Percentiles rank a stretch among this genome's conserved stretches.
phyloP scores from a whole-genome alignment of 2,329 filamentous ascomycete species.

The Aspergillus brasiliensis region DNA sequence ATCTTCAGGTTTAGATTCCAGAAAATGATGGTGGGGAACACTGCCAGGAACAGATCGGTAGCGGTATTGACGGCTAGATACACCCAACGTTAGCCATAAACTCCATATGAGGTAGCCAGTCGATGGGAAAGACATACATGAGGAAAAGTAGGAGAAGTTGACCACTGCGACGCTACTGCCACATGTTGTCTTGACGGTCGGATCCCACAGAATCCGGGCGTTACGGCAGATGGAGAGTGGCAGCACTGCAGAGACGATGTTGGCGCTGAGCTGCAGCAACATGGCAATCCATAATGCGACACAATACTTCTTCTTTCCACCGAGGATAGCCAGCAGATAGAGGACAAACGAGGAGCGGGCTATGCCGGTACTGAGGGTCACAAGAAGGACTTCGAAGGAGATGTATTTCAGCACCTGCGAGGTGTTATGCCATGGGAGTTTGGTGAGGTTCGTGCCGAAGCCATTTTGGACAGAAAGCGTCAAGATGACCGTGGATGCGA shows the following conservation, averaged over 20 bases:
- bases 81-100: background rate
- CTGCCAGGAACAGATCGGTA: conserved; percentile 31
- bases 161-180: conserved; percentile 25
- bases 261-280: conserved; percentile 28
- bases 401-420: conserved; percentile 29
- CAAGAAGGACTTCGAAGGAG: conserved; percentile 30
- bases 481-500: conserved; percentile 28
- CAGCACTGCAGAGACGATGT: conserved; percentile 29
- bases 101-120: background rate
- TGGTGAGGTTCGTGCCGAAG: conserved; percentile 27
- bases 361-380: conserved; percentile 33
- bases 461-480: conserved; percentile 29
- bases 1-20: conserved; percentile 34
- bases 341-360: conserved; percentile 33
- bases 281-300: conserved; percentile 27
- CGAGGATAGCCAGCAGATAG: conserved; percentile 31
- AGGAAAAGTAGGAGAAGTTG: conserved; percentile 33
- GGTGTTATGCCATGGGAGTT: conserved; percentile 12
- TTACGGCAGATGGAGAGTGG: conserved; percentile 32
- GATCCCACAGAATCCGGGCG: conserved; percentile 28
- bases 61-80: conserved; percentile 30
- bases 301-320: conserved; percentile 26
- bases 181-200: conserved; percentile 26
- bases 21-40: conserved; percentile 33
- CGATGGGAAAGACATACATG: conserved; percentile 19